Base-by-base conservation (phyloP, 768 basidiomycete species). In the Pisolithus marmoratus region DNA sequence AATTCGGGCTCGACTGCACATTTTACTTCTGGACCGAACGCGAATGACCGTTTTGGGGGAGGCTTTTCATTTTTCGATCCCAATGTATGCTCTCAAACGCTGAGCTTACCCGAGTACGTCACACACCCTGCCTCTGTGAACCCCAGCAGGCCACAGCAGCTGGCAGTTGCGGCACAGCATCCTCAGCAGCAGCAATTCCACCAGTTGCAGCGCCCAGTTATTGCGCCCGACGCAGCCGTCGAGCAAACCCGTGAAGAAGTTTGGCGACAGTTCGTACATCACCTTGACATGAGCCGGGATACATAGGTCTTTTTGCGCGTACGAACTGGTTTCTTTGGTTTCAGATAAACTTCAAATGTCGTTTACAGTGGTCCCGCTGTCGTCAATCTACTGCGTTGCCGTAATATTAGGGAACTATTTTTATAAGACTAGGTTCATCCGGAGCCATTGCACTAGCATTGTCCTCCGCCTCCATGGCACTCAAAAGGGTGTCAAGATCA, bases 401-500 rank as follows among this genome's bases (percentile, higher is more conserved):
- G 22, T 7, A 49, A 7, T 17, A 26, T 38, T 17, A 49, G 34
- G 48, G 23, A 55, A 85, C 81, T 77, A 86, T 84, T 54, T 70
- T 74, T 47, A 85, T 72, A 23, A 86, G 65, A 45, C 69, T 70
- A 24, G 75, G 71, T 46, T 80, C 78, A 12, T 72, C 71, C 2
- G 77, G 58, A 5, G 58, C 50, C 17, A 72, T 60, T 6, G 59
- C 60, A 22, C 58, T 37, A 15, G 50, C 48, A 12, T 67, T 63
- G 48, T 84, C 81, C 17, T 75, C 74, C 22, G 70, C 57, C 46
- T 85, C 83, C 75, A 93, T 77, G 12, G 83, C 81, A 7, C 72
- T 62, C 8, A 96, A 72, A 23, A 96, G 73, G 0, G 79, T 69
- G 43, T 94, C 88, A 19, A 95, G 74, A 60, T 96, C 82, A 0